Evolutionary conservation across 2,329 filamentous ascomycete genomes (phyloP).

Genomic region (Trichoderma harzianum): DNA sequence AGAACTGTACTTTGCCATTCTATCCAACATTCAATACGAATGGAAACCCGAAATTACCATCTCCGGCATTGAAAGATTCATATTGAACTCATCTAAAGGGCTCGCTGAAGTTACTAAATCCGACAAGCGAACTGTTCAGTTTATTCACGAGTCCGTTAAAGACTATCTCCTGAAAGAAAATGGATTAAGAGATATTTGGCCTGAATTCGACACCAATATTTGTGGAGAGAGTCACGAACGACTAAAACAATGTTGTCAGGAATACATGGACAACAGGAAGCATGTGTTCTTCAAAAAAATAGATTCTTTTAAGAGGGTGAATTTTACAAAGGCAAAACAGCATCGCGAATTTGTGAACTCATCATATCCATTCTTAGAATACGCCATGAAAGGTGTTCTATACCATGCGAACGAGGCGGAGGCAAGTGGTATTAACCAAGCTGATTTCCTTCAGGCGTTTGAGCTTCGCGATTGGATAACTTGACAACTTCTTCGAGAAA

Average conservation of each 20-base stretch:
- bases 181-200: slow-evolving; percentile 25
- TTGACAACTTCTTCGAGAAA: too few relatives aligned
- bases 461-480: too few relatives aligned
- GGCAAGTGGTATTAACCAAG: too few relatives aligned
- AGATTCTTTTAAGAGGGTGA: too few relatives aligned
- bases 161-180: slow-evolving; percentile 42
- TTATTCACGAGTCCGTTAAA: slow-evolving; percentile 48
- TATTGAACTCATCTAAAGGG: slow-evolving; percentile 43
- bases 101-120: slow-evolving; percentile 38
- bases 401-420: too few relatives aligned
- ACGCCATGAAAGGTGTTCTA: too few relatives aligned
- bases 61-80: slow-evolving; percentile 30
- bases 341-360: too few relatives aligned
- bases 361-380: too few relatives aligned
- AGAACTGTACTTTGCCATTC: slow-evolving; percentile 40
- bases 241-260: background rate
- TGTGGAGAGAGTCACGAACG: background rate
- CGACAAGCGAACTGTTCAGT: slow-evolving; percentile 43
- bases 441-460: too few relatives aligned
- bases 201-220: background rate
- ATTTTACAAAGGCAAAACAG: too few relatives aligned
- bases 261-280: too few relatives aligned
- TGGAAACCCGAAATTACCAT: slow-evolving; percentile 28
- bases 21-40: background rate
- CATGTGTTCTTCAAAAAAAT: too few relatives aligned